Conservation (phyloP, 2,329 filamentous ascomycete genomes). For the Botrytis medusae region DNA sequence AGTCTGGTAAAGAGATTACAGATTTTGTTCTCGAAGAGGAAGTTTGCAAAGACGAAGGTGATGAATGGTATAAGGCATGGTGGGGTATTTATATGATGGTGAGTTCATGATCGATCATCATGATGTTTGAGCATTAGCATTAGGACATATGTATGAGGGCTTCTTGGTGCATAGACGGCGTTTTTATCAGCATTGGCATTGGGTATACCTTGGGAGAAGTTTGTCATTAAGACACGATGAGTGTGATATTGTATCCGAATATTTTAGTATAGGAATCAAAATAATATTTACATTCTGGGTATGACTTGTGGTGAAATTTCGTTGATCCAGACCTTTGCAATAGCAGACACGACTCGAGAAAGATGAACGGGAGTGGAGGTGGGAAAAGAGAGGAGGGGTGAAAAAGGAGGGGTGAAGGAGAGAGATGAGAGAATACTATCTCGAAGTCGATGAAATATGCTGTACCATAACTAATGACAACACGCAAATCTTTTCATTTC, state of each 20-base stretch:
- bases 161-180: conserved; percentile 1
- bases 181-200: conserved; percentile 5
- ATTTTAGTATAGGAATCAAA: not conserved
- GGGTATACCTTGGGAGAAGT: not conserved
- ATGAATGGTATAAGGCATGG: not conserved
- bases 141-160: not conserved
- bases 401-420: not conserved
- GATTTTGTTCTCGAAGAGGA: not conserved
- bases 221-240: not conserved
- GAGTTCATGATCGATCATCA: not conserved
- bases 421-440: not conserved
- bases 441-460: not conserved
- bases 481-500: not conserved
- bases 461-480: not conserved
- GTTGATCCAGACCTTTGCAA: not conserved
- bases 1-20: conserved; percentile 28
- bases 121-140: not conserved
- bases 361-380: not conserved
- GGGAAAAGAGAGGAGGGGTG: not conserved
- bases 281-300: not conserved
- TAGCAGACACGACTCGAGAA: not conserved
- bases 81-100: not conserved
- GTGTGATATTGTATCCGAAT: not conserved
- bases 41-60: not conserved
- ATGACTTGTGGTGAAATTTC: not conserved